phyloP scores from a whole-genome alignment of 2,329 filamentous ascomycete species.

The Graphilbum ipis-grandicollis region DNA sequence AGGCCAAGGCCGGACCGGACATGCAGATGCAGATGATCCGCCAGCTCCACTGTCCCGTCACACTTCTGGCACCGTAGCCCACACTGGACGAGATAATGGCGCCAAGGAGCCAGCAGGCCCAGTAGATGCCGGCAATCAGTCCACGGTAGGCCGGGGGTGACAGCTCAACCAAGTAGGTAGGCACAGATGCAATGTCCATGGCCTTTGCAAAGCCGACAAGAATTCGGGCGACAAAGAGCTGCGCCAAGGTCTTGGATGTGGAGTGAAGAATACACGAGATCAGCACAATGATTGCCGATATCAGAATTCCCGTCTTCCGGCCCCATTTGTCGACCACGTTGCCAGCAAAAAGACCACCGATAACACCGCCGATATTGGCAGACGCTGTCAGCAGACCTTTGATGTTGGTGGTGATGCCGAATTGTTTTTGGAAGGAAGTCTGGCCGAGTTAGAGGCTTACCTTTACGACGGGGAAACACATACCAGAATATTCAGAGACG shows the following conservation, averaged over 20 bases:
- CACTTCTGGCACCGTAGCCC: conserved; percentile 21
- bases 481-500: conserved; percentile 3
- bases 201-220: conserved; percentile 13
- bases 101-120: conserved; percentile 30
- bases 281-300: conserved; percentile 8
- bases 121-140: conserved; percentile 28
- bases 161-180: conserved; percentile 12
- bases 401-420: conserved; percentile 2
- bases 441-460: not conserved
- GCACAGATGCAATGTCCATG: conserved; percentile 13
- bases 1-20: conserved; percentile 19
- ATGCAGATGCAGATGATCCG: conserved; percentile 17
- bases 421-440: not conserved
- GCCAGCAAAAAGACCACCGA: conserved; percentile 10
- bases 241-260: conserved; percentile 7
- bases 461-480: not conserved
- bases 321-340: conserved; percentile 11
- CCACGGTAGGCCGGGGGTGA: conserved; percentile 20
- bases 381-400: conserved; percentile 1
- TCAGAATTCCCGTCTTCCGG: conserved; percentile 11
- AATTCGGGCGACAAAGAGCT: conserved; percentile 11
- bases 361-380: conserved; percentile 11
- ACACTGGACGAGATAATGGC: conserved; percentile 26
- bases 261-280: conserved; percentile 10
- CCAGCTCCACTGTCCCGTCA: conserved; percentile 19